Evolutionary conservation across 2,329 filamentous ascomycete genomes (phyloP).

Genomic region (Lachnellula willkommii): DNA sequence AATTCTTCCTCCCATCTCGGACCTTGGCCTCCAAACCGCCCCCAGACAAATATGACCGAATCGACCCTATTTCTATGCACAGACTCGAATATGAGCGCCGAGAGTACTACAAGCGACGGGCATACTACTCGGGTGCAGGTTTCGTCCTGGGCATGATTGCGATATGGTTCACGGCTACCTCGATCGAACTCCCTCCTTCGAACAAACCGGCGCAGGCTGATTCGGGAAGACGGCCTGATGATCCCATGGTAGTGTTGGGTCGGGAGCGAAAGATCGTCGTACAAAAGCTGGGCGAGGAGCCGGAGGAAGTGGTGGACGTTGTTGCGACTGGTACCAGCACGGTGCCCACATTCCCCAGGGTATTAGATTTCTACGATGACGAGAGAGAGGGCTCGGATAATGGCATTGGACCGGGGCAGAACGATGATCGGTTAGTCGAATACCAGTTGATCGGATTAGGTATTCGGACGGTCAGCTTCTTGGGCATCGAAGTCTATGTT

Average conservation of each 20-base stretch:
- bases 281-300: conserved; percentile 28
- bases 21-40: conserved; percentile 7
- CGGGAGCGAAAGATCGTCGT: conserved; percentile 28
- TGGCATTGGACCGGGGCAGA: conserved; percentile 3
- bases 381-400: conserved; percentile 8
- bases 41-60: neutral
- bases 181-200: conserved; percentile 21
- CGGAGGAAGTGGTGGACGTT: conserved; percentile 36
- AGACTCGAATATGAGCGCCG: conserved; percentile 22
- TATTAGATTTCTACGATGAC: conserved; percentile 26
- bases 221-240: conserved; percentile 17
- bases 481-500: conserved; percentile 89
- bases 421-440: conserved; percentile 44
- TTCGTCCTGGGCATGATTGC: conserved; percentile 27
- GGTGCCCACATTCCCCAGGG: conserved; percentile 28
- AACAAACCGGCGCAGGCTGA: conserved; percentile 9
- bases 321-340: conserved; percentile 29
- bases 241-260: conserved; percentile 26
- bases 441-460: conserved; percentile 88
- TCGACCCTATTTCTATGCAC: conserved; percentile 28
- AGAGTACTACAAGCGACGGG: conserved; percentile 29
- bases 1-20: neutral
- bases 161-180: conserved; percentile 29
- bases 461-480: conserved; percentile 82
- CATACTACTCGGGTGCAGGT: conserved; percentile 25